A percentile compares a stretch with the other conserved stretches of the same genome.
phyloP scores from a whole-genome alignment of 1,284 basidiomycete genomes.

The Tilletia setariae region DNA sequence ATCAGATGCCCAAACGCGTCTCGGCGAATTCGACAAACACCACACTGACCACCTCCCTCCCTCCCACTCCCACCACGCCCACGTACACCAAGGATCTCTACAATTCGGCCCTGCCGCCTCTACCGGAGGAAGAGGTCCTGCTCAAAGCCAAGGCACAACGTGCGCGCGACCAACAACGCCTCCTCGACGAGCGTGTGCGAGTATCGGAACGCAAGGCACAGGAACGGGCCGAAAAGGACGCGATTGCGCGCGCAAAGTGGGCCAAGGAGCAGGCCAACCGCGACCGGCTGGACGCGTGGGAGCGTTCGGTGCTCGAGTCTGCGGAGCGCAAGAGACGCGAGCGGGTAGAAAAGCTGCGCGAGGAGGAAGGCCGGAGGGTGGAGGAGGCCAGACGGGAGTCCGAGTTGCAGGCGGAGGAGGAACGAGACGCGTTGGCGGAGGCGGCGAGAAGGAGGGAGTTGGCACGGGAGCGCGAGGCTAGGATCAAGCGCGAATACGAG shows the following conservation, averaged over 20 bases:
- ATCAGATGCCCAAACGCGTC: no score
- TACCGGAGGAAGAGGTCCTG: conserved; percentile 3
- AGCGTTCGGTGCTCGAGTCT: conserved; percentile 1
- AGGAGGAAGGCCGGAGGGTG: not conserved
- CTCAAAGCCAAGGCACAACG: not conserved
- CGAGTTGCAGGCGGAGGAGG: not conserved
- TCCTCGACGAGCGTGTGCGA: conserved; percentile 4
- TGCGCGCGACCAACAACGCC: not conserved
- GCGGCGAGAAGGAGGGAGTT: not conserved
- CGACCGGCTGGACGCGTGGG: conserved; percentile 15
- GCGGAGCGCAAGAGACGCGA: conserved; percentile 11
- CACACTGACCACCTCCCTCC: no score
- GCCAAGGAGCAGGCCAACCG: conserved; percentile 6
- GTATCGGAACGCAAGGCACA: not conserved
- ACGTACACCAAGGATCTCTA: conserved; percentile 2
- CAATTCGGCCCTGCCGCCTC: not conserved
- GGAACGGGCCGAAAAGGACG: conserved; percentile 3
- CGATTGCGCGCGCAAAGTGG: conserved; percentile 4
- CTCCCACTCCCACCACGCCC: no score
- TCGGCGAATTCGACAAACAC: no score
- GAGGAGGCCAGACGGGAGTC: conserved; percentile 1
- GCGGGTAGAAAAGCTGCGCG: not conserved
- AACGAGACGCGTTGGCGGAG: not conserved
- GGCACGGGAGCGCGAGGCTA: not conserved
- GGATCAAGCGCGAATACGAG: conserved; percentile 13